A percentile compares a stretch with the other conserved stretches of the same genome.
Evolutionary conservation across 148 eudicot species (phyloP).

Genomic region (Nepenthes mirabilis): DNA sequence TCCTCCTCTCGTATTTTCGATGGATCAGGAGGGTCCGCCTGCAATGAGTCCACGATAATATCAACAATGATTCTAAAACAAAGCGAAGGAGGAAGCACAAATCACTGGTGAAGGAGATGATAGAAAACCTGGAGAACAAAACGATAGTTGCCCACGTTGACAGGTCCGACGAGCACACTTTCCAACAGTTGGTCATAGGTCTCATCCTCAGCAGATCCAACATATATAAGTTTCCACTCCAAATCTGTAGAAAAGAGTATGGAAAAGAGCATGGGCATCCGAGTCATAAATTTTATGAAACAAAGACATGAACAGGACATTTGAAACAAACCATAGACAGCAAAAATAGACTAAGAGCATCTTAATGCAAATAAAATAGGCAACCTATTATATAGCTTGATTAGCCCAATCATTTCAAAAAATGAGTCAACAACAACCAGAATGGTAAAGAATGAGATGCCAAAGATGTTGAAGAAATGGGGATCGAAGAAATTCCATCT

Average conservation of each 20-base stretch:
- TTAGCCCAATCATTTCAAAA: too few relatives aligned
- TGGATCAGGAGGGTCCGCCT: slow-evolving; percentile 97
- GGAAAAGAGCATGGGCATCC: too few relatives aligned
- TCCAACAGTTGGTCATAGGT: slow-evolving; percentile 86
- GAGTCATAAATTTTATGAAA: not conserved
- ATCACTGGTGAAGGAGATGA: not conserved
- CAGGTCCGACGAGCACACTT: slow-evolving; percentile 95
- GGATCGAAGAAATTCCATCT: too few relatives aligned
- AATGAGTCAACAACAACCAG: too few relatives aligned
- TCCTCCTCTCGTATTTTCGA: slow-evolving; percentile 86
- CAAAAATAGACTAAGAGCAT: too few relatives aligned
- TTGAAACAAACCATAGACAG: too few relatives aligned
- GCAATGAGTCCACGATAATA: slow-evolving; percentile 5
- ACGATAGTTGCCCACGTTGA: slow-evolving; percentile 84
- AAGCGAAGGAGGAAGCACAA: not conserved
- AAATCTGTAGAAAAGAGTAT: slow-evolving; percentile 37
- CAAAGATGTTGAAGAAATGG: too few relatives aligned
- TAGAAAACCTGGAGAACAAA: slow-evolving; percentile 74
- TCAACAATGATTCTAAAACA: not conserved
- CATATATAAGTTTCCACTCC: slow-evolving; percentile 91
- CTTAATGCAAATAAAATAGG: too few relatives aligned
- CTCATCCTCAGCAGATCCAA: slow-evolving; percentile 97
- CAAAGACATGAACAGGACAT: too few relatives aligned
- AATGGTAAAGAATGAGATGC: too few relatives aligned
- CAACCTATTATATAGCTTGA: too few relatives aligned